Base-by-base conservation (phyloP, 495 filamentous ascomycete genomes). In the Astrothelium subdiscretum region DNA sequence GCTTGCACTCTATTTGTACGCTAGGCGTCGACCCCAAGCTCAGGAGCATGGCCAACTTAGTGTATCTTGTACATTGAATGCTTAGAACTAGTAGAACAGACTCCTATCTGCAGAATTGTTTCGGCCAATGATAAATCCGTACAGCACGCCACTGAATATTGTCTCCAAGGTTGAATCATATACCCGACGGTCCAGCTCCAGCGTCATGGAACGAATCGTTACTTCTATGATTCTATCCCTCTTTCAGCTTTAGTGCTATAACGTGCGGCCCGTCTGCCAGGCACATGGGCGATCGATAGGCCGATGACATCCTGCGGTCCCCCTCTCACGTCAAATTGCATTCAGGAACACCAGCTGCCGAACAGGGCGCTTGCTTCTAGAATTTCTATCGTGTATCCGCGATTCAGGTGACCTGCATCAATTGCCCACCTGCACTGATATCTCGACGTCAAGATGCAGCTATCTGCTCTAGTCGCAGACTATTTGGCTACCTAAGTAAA, bases 201-300 rank as follows among this genome's bases (percentile, higher is more conserved):
- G n/a, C n/a, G n/a, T n/a, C n/a, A n/a, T n/a, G n/a, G n/a, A n/a
- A n/a, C n/a, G n/a, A n/a, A n/a, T n/a, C n/a, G n/a, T n/a, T n/a
- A n/a, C n/a, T n/a, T n/a, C n/a, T n/a, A n/a, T n/a, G n/a, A n/a
- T n/a, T n/a, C n/a, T n/a, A 54, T 8, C 15, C 48, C 48, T 54
- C 22, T 54, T 54, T 24, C 12, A 27, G 48, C 22, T 26, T 15
- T 26, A 54, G 24, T 15, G 8, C 35, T 15, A 15, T 15, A 6
- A 38, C 15, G n/a, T 15, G 35, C 8, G 8, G 35, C 35, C 35
- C 15, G 8, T 38, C 1, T 8, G 35, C 15, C 48, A 54, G 48
- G 48, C 48, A 54, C 48, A 54, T 54, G 48, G 48, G 48, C 48
- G 29, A 54, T 54, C 20, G 48, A 54, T 54, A 54, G 48, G 48